Conservation (phyloP, 2,329 filamentous ascomycete genomes). For the Alternaria tenuissima region DNA sequence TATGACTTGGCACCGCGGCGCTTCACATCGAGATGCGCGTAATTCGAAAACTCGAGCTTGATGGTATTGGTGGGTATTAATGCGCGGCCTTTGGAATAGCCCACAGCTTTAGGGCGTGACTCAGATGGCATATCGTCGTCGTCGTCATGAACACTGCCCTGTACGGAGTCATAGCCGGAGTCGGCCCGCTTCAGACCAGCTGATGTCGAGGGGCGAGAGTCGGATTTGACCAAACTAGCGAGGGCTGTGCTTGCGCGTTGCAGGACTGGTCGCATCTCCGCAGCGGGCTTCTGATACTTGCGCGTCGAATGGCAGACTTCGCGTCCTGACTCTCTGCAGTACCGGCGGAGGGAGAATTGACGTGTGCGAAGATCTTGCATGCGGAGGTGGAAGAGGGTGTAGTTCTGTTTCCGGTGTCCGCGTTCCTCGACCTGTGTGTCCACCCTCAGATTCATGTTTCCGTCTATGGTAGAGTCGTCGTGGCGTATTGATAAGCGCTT, state of each 20-base stretch:
- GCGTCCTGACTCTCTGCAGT: slow-evolving; percentile 90
- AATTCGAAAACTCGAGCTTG: slow-evolving; percentile 96
- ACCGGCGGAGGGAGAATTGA: slow-evolving; percentile 89
- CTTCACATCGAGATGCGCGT: slow-evolving; percentile 86
- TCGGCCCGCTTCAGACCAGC: slow-evolving; percentile 63
- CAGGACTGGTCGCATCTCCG: slow-evolving; percentile 60
- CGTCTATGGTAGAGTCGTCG: slow-evolving; percentile 88
- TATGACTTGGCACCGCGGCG: slow-evolving; percentile 70
- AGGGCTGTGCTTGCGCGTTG: slow-evolving; percentile 69
- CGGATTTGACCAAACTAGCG: slow-evolving; percentile 64
- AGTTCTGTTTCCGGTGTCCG: slow-evolving; percentile 67
- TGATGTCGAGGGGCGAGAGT: slow-evolving; percentile 55
- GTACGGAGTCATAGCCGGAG: slow-evolving; percentile 65
- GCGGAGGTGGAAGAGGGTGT: slow-evolving; percentile 88
- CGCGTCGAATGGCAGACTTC: slow-evolving; percentile 88
- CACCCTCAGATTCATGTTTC: slow-evolving; percentile 94
- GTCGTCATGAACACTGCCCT: slow-evolving; percentile 25
- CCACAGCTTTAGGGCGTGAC: slow-evolving; percentile 43
- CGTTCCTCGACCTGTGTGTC: slow-evolving; percentile 74
- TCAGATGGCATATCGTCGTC: slow-evolving; percentile 23
- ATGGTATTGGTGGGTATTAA: slow-evolving; percentile 75
- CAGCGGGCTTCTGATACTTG: slow-evolving; percentile 67
- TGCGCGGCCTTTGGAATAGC: slow-evolving; percentile 51
- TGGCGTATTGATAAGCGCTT: slow-evolving; percentile 84
- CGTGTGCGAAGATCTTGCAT: slow-evolving; percentile 90